These are phyloP conservation scores for Atkinsonella hypoxylon DNA, from an alignment of 2,329 filamentous ascomycete genomes.

Conservation along the genomic window DNA sequence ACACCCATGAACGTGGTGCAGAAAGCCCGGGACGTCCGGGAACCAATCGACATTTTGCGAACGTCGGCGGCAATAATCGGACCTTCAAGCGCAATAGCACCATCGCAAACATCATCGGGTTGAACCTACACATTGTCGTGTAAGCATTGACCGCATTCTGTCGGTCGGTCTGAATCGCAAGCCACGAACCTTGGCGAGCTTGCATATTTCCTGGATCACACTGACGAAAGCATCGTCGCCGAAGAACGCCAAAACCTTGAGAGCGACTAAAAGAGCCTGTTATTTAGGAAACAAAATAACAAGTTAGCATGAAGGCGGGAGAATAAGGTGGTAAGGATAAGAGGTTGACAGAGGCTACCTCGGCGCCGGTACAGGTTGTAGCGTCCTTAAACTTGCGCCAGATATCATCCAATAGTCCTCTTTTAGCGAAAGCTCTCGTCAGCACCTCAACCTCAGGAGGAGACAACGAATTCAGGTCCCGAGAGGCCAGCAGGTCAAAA, in stretches of 20 bases:
- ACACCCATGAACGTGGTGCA: constrained; percentile 42
- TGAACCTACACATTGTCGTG: constrained; percentile 23
- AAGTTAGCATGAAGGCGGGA: not conserved
- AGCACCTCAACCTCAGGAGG: not conserved
- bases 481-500: constrained; percentile 1
- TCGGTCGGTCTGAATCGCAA: not conserved
- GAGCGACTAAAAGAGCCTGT: constrained; percentile 17
- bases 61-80: constrained; percentile 39
- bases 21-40: constrained; percentile 37
- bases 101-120: constrained; percentile 43
- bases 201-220: constrained; percentile 20
- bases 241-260: constrained; percentile 31
- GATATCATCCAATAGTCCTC: constrained; percentile 11
- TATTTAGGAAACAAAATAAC: not conserved
- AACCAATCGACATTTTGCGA: constrained; percentile 33
- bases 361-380: constrained; percentile 14
- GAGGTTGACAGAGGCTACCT: constrained; percentile 9
- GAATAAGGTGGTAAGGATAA: not conserved
- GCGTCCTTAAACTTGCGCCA: constrained; percentile 15
- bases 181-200: constrained; percentile 17
- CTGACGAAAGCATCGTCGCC: constrained; percentile 30
- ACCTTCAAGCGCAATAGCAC: constrained; percentile 37
- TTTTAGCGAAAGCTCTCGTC: constrained; percentile 6
- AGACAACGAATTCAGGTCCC: constrained; percentile 1
- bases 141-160: not conserved